Base-by-base conservation (phyloP, 2,329 filamentous ascomycete genomes). In the Pezicula neosporulosa region DNA sequence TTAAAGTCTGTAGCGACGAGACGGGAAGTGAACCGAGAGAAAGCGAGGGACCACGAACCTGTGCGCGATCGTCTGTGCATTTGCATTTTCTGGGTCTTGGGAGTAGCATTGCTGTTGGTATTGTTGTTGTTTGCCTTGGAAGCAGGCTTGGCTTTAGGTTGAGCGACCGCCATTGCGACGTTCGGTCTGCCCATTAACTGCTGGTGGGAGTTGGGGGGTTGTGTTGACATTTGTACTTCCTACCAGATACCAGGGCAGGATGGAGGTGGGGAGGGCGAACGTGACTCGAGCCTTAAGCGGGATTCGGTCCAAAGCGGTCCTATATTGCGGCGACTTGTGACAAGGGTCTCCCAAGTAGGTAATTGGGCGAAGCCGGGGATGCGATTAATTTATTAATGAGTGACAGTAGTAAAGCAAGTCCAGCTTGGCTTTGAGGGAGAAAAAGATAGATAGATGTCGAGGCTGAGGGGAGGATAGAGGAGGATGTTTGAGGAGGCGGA, bases 51-150 rank as follows among this genome's bases (percentile, higher is more conserved):
- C 49, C 53, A 82, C 87, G 67, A 81, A 96, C 92, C 92, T 83
- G 91, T 95, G 74, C 93, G 85, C 72, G 93, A 97, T 66, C 93
- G 84, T 70, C 91, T 86, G 72, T 97, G 93, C 85, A 94, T 91
- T 77, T 96, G 93, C 65, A 84, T 75, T 72, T 89, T 87, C 30
- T 33, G 30, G 66, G 81, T 75, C 73, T 88, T 90, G 58, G 82
- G 69, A 64, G 76, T 74, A 62, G 74, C 74, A 71, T 74, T 70
- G 65, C 71, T 33, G 30, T 67, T 73, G 64, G 72, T 75, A 71
- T 72, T 65, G 60, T 68, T 68, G 60, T 63, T 76, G 67, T 62
- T 71, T 57, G 74, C 68, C 70, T 83, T 83, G 48, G 76, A 70
- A 66, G 76, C 73, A 67, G 76, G 60, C 72, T 84, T 85, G 66